Conservation (phyloP, 352 stramenopile species). For the Phytophthora idaei region DNA sequence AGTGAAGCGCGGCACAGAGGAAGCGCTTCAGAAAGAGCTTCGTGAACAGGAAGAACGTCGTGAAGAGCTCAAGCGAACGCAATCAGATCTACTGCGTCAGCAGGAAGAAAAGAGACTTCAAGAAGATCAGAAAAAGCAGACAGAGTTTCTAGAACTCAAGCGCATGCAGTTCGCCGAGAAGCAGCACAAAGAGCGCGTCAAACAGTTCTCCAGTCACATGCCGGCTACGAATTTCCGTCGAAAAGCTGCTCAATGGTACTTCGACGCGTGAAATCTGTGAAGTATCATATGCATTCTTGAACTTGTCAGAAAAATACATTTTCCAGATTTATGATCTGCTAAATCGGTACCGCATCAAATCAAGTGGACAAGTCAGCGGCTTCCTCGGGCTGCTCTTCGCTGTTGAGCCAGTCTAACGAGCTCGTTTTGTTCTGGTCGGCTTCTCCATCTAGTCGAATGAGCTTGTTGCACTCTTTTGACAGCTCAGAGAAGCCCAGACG, state of each 20-base stretch:
- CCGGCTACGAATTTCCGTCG: conserved; percentile 66
- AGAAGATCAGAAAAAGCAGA: conserved; percentile 67
- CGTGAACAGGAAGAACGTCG: conserved; percentile 74
- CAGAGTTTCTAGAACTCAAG: conserved; percentile 78
- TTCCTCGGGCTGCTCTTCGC: conserved; percentile 29
- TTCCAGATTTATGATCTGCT: conserved; percentile 14
- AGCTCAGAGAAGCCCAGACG: conserved; percentile 68
- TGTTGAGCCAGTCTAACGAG: conserved; percentile 49
- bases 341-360: neutral
- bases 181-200: conserved; percentile 72
- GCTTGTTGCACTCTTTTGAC: conserved; percentile 80
- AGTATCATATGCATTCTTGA: conserved; percentile 12
- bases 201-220: conserved; percentile 53
- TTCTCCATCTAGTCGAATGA: conserved; percentile 68
- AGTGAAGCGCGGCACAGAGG: conserved; percentile 69
- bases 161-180: conserved; percentile 80
- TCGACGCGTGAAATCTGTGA: conserved; percentile 52
- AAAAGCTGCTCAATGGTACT: conserved; percentile 86
- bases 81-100: conserved; percentile 66
- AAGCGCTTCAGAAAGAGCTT: conserved; percentile 79
- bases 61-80: conserved; percentile 67
- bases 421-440: conserved; percentile 40
- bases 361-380: conserved; percentile 25
- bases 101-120: conserved; percentile 54
- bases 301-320: conserved; percentile 36